Conservation (phyloP, 306 rosid species). For the Glycine soja region DNA sequence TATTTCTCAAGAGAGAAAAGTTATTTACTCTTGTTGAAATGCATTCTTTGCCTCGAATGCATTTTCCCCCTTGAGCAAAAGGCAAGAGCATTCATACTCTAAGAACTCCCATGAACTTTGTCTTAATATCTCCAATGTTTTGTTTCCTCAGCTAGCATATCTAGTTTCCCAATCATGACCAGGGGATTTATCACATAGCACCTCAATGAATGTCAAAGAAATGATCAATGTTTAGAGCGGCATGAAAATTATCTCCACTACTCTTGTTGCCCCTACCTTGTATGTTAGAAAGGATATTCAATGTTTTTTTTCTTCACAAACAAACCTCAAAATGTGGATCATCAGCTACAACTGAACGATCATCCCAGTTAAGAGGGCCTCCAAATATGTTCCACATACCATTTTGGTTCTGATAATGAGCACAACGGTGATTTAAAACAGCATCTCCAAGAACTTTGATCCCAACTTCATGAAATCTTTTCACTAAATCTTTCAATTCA, state of each 20-base stretch:
- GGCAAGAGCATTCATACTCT: neutral
- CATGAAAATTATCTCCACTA: slow-evolving; percentile 91
- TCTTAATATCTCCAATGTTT: neutral
- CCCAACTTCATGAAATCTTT: slow-evolving; percentile 66
- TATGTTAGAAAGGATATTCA: slow-evolving; percentile 40
- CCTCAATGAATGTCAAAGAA: slow-evolving; percentile 94
- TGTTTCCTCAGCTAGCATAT: neutral
- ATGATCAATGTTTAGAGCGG: slow-evolving; percentile 95
- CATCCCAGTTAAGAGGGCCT: slow-evolving; percentile 87
- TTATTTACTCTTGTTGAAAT: neutral
- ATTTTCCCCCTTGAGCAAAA: neutral
- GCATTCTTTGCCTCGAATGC: neutral
- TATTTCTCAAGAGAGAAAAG: too few relatives aligned
- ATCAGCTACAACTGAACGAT: slow-evolving; percentile 77
- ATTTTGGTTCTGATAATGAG: slow-evolving; percentile 70
- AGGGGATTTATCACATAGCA: too few relatives aligned
- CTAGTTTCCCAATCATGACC: too few relatives aligned
- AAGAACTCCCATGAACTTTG: neutral
- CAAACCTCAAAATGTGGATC: slow-evolving; percentile 94
- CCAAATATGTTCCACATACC: slow-evolving; percentile 45
- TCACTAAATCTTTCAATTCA: slow-evolving; percentile 77
- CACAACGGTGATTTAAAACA: slow-evolving; percentile 91
- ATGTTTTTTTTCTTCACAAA: slow-evolving; percentile 24
- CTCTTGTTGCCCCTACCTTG: slow-evolving; percentile 94
- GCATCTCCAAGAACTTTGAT: slow-evolving; percentile 82